A percentile compares a stretch with the other conserved stretches of the same genome.
phyloP scores from a whole-genome alignment of 2,329 filamentous ascomycete genomes.

The Scortechinia acanthostroma region DNA sequence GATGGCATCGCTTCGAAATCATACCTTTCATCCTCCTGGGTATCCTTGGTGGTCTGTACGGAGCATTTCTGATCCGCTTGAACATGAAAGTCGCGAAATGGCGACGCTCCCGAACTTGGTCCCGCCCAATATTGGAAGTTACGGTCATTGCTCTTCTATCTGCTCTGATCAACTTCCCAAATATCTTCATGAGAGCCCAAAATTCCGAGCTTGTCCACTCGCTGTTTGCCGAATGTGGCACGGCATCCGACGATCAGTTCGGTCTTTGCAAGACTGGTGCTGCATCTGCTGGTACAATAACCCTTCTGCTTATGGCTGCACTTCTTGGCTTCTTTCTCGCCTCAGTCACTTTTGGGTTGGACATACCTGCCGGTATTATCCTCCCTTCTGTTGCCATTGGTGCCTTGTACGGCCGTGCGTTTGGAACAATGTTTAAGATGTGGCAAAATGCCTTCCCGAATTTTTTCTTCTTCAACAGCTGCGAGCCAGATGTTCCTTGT shows the following conservation, averaged over 20 bases:
- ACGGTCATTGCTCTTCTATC: conserved; percentile 46
- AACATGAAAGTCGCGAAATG: conserved; percentile 55
- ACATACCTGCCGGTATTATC: conserved; percentile 62
- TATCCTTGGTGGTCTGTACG: conserved; percentile 57
- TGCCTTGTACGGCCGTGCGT: conserved; percentile 56
- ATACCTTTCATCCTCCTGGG: conserved; percentile 58
- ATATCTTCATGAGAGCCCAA: conserved; percentile 62
- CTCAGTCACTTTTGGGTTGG: conserved; percentile 59
- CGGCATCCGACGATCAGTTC: conserved; percentile 52
- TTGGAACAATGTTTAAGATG: conserved; percentile 55
- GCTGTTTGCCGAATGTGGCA: conserved; percentile 59
- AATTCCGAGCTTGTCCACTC: conserved; percentile 59
- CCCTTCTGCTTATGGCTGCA: neutral
- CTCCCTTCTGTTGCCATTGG: conserved; percentile 64
- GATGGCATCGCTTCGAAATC: conserved; percentile 65
- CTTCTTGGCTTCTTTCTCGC: conserved; percentile 27
- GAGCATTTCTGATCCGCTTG: conserved; percentile 59
- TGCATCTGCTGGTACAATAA: neutral
- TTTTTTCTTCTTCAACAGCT: conserved; percentile 49
- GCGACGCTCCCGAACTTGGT: conserved; percentile 36
- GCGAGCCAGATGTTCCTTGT: conserved; percentile 58
- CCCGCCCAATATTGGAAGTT: conserved; percentile 51
- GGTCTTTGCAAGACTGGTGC: conserved; percentile 41
- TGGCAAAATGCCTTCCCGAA: conserved; percentile 52
- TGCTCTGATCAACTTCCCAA: conserved; percentile 59